Percentiles rank a stretch among this genome's conserved stretches.
phyloP scores from a whole-genome alignment of 441 rosid genomes.

The Flueggea neowawraea region DNA sequence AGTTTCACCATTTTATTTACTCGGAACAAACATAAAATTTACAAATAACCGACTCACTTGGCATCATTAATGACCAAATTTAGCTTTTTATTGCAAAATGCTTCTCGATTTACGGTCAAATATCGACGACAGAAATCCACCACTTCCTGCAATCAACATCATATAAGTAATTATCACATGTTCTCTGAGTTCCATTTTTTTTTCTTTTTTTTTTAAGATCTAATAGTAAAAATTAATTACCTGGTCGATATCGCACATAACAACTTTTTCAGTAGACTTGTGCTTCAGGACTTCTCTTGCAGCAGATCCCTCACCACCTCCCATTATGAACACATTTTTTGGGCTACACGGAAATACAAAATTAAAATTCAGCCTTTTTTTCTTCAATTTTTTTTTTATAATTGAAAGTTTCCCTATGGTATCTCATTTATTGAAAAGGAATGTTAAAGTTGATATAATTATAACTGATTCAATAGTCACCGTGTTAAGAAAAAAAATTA shows the following conservation, averaged over 20 bases:
- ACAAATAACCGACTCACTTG: conserved; percentile 40
- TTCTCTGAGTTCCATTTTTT: no score
- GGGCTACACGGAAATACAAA: conserved; percentile 43
- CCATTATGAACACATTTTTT: conserved; percentile 74
- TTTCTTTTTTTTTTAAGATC: not conserved
- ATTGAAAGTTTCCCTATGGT: no score
- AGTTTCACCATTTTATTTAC: not conserved
- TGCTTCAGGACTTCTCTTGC: conserved; percentile 91
- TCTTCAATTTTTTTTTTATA: no score
- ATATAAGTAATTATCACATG: not conserved
- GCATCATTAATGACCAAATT: conserved; percentile 77
- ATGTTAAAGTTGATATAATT: no score
- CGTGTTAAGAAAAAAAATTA: no score
- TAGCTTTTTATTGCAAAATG: conserved; percentile 70
- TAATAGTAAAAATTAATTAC: conserved; percentile 23
- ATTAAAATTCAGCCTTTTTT: not conserved
- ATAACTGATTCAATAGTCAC: no score
- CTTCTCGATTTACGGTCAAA: conserved; percentile 67
- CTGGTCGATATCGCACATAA: conserved; percentile 96
- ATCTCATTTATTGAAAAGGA: no score
- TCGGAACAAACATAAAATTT: not conserved
- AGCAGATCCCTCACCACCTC: conserved; percentile 97
- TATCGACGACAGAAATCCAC: conserved; percentile 72
- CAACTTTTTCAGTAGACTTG: conserved; percentile 58
- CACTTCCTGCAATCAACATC: conserved; percentile 54